Base-by-base conservation (phyloP, 2,329 filamentous ascomycete species). In the Aureobasidium melanogenum region DNA sequence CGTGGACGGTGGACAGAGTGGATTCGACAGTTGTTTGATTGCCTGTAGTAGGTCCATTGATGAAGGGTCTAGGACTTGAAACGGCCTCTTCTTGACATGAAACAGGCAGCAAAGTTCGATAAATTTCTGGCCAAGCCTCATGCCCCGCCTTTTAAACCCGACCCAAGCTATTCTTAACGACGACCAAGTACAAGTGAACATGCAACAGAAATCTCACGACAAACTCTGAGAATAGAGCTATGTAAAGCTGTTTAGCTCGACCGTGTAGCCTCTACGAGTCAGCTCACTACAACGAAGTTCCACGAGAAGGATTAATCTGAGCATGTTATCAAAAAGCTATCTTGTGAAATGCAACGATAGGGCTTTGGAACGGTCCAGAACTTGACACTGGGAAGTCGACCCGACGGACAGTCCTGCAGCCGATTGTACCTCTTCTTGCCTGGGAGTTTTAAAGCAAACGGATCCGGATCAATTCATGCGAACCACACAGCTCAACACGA, bases 51-150 rank as follows among this genome's bases (percentile, higher is more conserved):
- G n/a, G n/a, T n/a, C n/a, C 50, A n/a, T 3, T 7, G 2, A 24
- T 19, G 50, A 38, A 32, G 26, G 28, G 52, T 41, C 26, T 44
- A 32, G 26, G 24, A 44, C 39, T 19, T 44, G 52, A 55, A 55
- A 55, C 52, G 52, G 26, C 12, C 24, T 15, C 52, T 54, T 30
- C 24, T 55, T 55, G 52, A 55, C 52, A 55, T 34, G 52, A 55
- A 55, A 55, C 52, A 38, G n/a, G 34, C 39, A 44, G 28, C 39
- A 44, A 55, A 14, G 38, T 55, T 34, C 39, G 26, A 48, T 9
- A 22, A 22, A 38, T 44, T 26, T 55, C 52, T 55, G 52, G 52
- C 52, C 52, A 30, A 28, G 36, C 50, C 50, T 2, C 34, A 14
- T n/a, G 22, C 38, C 52, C 39, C 39, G 17, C 52, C 38, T 55